A percentile compares a stretch with the other conserved stretches of the same genome.
Evolutionary conservation across 805 yeast species (phyloP).

Genomic region (Saccharomycodes ludwigii): DNA sequence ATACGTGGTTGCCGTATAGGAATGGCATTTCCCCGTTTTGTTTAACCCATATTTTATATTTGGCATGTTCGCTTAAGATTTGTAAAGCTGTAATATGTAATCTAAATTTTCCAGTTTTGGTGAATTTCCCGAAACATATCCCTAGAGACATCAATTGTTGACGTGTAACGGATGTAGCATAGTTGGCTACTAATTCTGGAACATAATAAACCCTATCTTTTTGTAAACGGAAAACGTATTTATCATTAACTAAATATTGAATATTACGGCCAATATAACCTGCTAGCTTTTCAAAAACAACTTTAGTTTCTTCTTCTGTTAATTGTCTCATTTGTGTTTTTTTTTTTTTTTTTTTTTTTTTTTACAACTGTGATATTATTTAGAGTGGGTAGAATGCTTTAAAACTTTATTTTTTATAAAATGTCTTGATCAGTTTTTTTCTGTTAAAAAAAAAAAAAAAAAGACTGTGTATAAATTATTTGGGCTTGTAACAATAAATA

Average conservation of each 20-base stretch:
- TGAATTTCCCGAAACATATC: slow-evolving; percentile 88
- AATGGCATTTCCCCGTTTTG: slow-evolving; percentile 98
- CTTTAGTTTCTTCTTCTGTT: slow-evolving; percentile 94
- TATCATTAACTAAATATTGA: slow-evolving; percentile 71
- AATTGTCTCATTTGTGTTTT: slow-evolving; percentile 67
- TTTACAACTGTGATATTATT: too few relatives aligned
- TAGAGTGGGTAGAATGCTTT: too few relatives aligned
- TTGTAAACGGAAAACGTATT: slow-evolving; percentile 88
- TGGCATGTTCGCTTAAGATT: slow-evolving; percentile 74
- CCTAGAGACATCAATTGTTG: slow-evolving; percentile 87
- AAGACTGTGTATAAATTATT: too few relatives aligned
- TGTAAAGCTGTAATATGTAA: slow-evolving; percentile 87
- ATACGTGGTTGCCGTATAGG: slow-evolving; percentile 88
- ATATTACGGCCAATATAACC: slow-evolving; percentile 95
- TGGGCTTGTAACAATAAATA: too few relatives aligned
- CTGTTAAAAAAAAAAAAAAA: too few relatives aligned
- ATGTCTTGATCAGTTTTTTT: too few relatives aligned
- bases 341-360: background rate
- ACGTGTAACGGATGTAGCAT: slow-evolving; percentile 86
- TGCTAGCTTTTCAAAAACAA: slow-evolving; percentile 90
- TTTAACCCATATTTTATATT: slow-evolving; percentile 92
- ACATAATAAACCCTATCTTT: slow-evolving; percentile 95
- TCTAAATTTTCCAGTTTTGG: slow-evolving; percentile 94
- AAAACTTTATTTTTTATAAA: too few relatives aligned
- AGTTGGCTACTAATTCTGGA: slow-evolving; percentile 64